Percentiles rank a stretch among this genome's conserved stretches.
Conservation (phyloP, 257 asterid species). For the Misopates orontium region DNA sequence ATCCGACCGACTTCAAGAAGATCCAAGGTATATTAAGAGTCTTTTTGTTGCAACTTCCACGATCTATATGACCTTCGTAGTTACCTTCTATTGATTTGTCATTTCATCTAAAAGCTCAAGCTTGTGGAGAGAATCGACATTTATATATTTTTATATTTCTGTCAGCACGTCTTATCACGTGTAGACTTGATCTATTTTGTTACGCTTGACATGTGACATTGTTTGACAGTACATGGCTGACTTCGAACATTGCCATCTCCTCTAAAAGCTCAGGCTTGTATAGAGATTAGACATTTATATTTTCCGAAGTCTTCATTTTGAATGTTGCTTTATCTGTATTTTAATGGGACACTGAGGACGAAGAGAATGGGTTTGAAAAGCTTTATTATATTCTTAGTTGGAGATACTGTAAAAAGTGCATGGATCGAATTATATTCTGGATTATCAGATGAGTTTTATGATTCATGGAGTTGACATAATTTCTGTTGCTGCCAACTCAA, state of each 20-base stretch:
- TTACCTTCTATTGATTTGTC: no score
- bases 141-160: no score
- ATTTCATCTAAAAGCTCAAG: no score
- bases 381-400: slow-evolving; percentile 6
- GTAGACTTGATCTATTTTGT: no score
- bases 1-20: slow-evolving; percentile 96
- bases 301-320: no score
- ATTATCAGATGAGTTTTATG: neutral
- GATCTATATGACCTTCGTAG: neutral
- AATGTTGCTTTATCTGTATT: neutral
- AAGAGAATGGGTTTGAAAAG: neutral
- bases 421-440: neutral
- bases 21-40: slow-evolving; percentile 69
- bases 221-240: no score
- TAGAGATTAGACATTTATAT: no score
- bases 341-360: neutral
- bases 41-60: neutral
- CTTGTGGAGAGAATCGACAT: no score
- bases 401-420: neutral
- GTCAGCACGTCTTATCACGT: no score
- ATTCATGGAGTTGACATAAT: neutral
- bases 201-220: no score
- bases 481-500: neutral
- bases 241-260: no score
- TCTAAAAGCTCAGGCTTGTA: no score